Base-by-base conservation (phyloP, 352 stramenopile genomes). In the Globisporangium megalacanthum region DNA sequence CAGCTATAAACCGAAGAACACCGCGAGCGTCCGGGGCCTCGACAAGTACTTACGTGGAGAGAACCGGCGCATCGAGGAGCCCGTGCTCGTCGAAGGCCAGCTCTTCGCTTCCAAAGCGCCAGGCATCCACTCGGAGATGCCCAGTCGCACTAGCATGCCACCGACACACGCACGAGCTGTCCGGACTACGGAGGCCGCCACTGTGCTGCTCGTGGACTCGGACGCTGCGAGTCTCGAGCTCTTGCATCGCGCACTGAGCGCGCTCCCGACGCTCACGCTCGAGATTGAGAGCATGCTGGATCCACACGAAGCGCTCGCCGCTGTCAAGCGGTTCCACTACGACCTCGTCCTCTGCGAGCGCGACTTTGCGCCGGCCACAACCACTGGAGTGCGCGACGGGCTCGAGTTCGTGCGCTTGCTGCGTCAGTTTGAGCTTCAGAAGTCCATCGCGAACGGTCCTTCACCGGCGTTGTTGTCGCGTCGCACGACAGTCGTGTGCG, bases 281-380 rank as follows among this genome's bases (percentile, higher is more conserved):
- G 65, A 81, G 13, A 61, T 89, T 20, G 79, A 94, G 52, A 83
- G 66, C 44, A 84, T 94, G 54, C 74, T 74, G 29, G 65, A 81
- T 17, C 60, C 78, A 15, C 51, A 46, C 17, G 73, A 90, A 35
- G 85, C 83, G 0, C 59, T 94, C 1, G 68, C 79, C 14, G 55
- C 53, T 20, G 72, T 73, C 13, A 71, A 89, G 37, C 61, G 80
- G 5, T 74, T 66, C 29, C 45, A 71, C 25, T 97, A 89, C 62
- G 89, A 97, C 50, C 74, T 93, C 20, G 62, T 98, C 15, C 58
- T 98, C 2, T 62, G 96, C 6, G 82, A 92, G n/a, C 74, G 90
- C 41, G 75, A 87, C 35, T 61, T 97, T 9, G 29, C 36, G 8
- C 4, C 29, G 13, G 3, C 22, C 11, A 15, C 36, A 4, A 47